Evolutionary conservation across 345 rosid genomes (phyloP).

Genomic region (Syzygium oleosum): DNA sequence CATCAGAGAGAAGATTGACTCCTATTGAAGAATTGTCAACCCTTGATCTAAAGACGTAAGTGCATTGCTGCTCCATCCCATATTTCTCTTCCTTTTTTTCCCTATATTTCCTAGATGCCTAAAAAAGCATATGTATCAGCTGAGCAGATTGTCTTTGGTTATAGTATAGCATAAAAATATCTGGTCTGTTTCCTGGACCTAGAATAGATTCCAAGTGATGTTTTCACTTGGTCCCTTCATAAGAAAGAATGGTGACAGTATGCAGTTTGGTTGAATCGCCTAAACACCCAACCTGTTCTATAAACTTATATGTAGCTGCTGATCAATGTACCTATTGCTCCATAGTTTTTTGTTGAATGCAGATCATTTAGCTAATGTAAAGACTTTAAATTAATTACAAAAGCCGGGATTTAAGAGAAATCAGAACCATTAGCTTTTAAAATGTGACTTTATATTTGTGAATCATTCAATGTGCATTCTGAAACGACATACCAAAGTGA

Average conservation of each 20-base stretch:
- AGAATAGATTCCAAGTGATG: background rate
- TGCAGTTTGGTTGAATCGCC: background rate
- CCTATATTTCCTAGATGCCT: background rate
- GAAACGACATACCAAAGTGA: background rate
- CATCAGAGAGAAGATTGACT: slow-evolving; percentile 47
- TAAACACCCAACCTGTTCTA: background rate
- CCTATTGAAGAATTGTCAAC: slow-evolving; percentile 56
- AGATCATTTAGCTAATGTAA: background rate
- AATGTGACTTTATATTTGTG: background rate
- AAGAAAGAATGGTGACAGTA: background rate
- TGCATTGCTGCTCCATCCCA: background rate
- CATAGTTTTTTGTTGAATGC: background rate
- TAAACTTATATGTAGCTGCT: background rate
- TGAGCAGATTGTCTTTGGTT: background rate
- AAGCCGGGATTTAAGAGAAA: background rate
- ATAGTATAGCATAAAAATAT: background rate
- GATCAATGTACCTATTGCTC: background rate
- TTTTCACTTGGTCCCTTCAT: background rate
- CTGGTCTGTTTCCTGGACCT: background rate
- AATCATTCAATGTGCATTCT: background rate
- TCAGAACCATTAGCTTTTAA: background rate
- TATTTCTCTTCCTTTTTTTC: background rate
- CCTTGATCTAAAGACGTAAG: slow-evolving; percentile 72
- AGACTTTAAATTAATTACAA: background rate
- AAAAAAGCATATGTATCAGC: background rate